Evolutionary conservation across 257 asterid species (phyloP), one percentile per base, ranked within the genome.

Genomic region (Ophiorrhiza pumila): DNA sequence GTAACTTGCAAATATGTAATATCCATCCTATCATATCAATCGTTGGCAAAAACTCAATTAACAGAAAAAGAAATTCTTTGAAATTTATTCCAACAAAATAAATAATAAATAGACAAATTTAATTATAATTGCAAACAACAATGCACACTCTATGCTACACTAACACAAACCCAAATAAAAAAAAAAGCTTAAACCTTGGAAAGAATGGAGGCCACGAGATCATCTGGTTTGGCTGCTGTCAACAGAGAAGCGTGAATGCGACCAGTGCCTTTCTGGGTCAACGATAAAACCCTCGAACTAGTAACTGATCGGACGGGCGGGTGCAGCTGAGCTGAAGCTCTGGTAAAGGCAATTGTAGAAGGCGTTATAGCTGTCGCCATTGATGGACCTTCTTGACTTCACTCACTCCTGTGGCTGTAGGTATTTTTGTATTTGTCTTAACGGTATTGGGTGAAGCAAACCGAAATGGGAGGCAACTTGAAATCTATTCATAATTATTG

Each of bases 151-250:
- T 37, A 37, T 6, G 42, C 42, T 5, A 56, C 15, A 25, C 35
- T 11, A 56, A 11, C 7, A 7, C 9, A 27, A 60, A 39, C 31
- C 10, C 2, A 11, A 55, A 15, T 17, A 1, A 55, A 3, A 32
- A 42, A 53, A 56, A 55, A 64, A 23, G 9, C 35, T 11, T n/a
- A 41, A 75, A 88, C 98, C 96, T 92, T 85, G 35, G 96, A 85
- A n/a, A 90, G 77, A 73, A 90, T 87, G 71, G 80, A 60, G 43
- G 49, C 75, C 22, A 88, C 96, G 75, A 87, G 87, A 65, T 87
- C 85, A 79, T 83, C 86, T 2, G 87, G 88, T 58, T 78, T 83
- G 57, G 84, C 71, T n/a, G 82, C 55, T 66, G 84, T 65, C 68
- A 74, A 82, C 74, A 72, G 43, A 37, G 96, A 85, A 71, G 93